Base-by-base conservation (phyloP, 2,329 filamentous ascomycete species). In the Lachnellula willkommii region DNA sequence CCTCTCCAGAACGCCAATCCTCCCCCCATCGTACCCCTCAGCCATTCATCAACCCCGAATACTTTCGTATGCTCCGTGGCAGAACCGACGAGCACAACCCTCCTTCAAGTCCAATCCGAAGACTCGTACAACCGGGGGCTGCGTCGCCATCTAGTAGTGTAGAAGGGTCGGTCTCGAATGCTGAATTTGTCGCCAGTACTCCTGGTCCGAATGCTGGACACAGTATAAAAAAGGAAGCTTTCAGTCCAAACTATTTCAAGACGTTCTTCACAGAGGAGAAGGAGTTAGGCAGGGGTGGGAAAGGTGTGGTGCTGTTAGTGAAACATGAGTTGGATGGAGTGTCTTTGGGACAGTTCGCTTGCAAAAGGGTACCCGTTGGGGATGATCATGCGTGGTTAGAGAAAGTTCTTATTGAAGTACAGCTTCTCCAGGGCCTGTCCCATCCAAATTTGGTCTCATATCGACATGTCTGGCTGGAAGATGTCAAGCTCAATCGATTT, bases 381-480 rank as follows among this genome's bases (percentile, higher is more conserved):
- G 88, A 99, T 67, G 90, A 97, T 66, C 93, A 96, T 67, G 84
- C 86, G 59, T 96, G 94, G 95, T 77, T 99, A 14, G 90, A 96
- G 71, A 97, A 96, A 68, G 87, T 97, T 2, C 77, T 99, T 51
- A 81, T 94, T 47, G 94, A 99, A 72, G 95, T 99, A 2, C 91
- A 96, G 72, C 78, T 97, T 24, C 80, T 99, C 24, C 91, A 95
- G 65, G 89, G 90, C 65, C 81, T 99, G 4, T 94, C 90, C 0
- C 94, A 99, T 68, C 89, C 92, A 55, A 99, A 99, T 60, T 78
- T 99, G 8, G 94, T 99, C 1, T 95, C 92, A 0, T 99, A 99
- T 70, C 87, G 93, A 6, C 94, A 97, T 73, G 94, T 96, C 35
- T 99, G 94, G 94, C 79, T 99, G 15, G 93, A 99, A 71, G 88